Percentiles rank a stretch among this genome's conserved stretches.
Evolutionary conservation across 805 yeast species (phyloP).

Genomic region (Sugiyamaella americana): DNA sequence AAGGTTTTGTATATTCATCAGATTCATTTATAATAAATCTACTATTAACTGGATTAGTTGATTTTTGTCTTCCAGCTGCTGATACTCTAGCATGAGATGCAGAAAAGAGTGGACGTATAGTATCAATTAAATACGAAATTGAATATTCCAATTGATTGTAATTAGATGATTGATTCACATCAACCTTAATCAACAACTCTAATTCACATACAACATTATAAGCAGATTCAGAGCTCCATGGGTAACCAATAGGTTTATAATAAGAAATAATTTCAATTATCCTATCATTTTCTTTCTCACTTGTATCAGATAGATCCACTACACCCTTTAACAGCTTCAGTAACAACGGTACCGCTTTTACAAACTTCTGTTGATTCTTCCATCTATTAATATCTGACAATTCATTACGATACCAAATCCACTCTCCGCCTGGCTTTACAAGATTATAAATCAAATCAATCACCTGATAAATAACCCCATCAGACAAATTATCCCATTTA

Average conservation of each 20-base stretch:
- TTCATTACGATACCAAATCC: conserved; percentile 12
- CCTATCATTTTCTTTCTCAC: background rate
- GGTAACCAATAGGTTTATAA: background rate
- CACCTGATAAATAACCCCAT: background rate
- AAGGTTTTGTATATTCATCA: conserved; percentile 7
- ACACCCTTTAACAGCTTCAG: background rate
- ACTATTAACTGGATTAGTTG: conserved; percentile 1
- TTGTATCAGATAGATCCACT: background rate
- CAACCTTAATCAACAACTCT: no score
- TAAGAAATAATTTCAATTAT: background rate
- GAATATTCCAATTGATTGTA: background rate
- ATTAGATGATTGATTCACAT: no score
- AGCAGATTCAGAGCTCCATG: background rate
- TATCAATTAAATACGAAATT: background rate
- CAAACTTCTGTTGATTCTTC: conserved; percentile 4
- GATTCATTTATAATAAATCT: background rate
- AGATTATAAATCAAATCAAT: no score
- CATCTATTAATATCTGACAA: conserved; percentile 3
- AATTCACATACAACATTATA: background rate
- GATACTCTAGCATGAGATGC: conserved; percentile 3
- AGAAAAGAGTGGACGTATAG: conserved; percentile 7
- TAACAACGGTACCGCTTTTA: background rate
- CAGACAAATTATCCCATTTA: background rate
- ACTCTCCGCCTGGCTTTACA: conserved; percentile 7
- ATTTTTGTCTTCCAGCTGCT: conserved; percentile 2